Evolutionary conservation across 2,329 filamentous ascomycete genomes (phyloP).

Genomic region (Pestalotiopsis sp.): DNA sequence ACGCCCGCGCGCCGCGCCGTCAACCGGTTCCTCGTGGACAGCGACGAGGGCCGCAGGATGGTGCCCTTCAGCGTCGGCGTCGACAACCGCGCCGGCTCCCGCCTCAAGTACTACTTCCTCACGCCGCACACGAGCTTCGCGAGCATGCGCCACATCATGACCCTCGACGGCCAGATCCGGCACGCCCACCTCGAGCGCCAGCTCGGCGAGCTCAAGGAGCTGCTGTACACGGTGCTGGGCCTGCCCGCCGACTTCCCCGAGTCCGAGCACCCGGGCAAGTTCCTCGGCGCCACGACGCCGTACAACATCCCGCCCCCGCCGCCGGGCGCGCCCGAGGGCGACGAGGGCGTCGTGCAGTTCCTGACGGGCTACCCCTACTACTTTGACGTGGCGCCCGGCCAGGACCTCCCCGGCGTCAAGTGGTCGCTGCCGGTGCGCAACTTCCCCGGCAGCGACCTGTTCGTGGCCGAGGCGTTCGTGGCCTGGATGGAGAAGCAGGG

Average conservation of each 20-base stretch:
- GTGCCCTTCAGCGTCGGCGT: slow-evolving; percentile 16
- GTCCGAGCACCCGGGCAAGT: background rate
- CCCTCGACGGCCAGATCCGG: slow-evolving; percentile 14
- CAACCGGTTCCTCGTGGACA: slow-evolving; percentile 12
- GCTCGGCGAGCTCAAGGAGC: slow-evolving; percentile 11
- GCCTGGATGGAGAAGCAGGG: slow-evolving; percentile 20
- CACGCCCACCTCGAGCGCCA: slow-evolving; percentile 9
- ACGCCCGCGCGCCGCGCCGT: background rate
- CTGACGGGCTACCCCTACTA: slow-evolving; percentile 15
- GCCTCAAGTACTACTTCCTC: slow-evolving; percentile 18
- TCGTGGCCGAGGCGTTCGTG: slow-evolving; percentile 12
- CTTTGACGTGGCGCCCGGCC: slow-evolving; percentile 17
- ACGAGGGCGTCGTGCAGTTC: background rate
- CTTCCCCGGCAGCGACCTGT: slow-evolving; percentile 22
- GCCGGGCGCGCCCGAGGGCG: slow-evolving; percentile 11
- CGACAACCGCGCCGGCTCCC: slow-evolving; percentile 9
- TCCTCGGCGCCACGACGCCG: slow-evolving; percentile 2
- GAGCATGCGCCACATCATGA: slow-evolving; percentile 14
- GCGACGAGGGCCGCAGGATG: slow-evolving; percentile 8
- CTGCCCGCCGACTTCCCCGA: slow-evolving; percentile 16
- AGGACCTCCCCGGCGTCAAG: slow-evolving; percentile 23
- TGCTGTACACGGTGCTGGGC: slow-evolving; percentile 14
- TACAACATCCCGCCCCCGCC: slow-evolving; percentile 12
- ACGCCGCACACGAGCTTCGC: slow-evolving; percentile 16
- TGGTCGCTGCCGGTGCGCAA: slow-evolving; percentile 20